A percentile compares a stretch with the other conserved stretches of the same genome.
These are phyloP conservation scores for Cutaneotrichosporon spelunceum DNA, from an alignment of 1,284 basidiomycete genomes.

Conservation along the genomic window DNA sequence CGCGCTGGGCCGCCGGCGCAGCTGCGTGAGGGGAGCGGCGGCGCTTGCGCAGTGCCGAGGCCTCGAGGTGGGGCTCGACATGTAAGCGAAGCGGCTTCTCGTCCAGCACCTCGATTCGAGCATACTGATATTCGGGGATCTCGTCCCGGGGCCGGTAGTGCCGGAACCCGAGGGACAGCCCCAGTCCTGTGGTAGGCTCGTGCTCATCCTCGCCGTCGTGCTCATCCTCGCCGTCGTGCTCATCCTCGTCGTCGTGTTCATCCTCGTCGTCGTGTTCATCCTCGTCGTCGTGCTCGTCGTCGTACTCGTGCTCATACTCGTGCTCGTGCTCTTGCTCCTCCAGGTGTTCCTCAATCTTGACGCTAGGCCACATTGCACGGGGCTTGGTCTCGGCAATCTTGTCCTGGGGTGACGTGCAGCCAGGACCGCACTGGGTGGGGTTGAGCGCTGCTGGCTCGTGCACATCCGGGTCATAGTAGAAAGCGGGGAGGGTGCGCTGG, in stretches of 20 bases:
- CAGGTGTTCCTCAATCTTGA: slow-evolving; percentile 1
- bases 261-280: not conserved
- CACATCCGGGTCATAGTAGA: slow-evolving; percentile 7
- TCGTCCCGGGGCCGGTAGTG: not conserved
- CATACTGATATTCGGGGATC: not conserved
- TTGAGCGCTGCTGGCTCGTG: slow-evolving; percentile 4
- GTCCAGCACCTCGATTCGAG: slow-evolving; percentile 1
- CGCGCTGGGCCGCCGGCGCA: not conserved
- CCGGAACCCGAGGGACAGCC: not conserved
- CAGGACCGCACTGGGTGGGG: not conserved
- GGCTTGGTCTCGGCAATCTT: not conserved
- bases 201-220: not conserved
- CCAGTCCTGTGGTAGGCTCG: not conserved
- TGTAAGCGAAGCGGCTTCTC: not conserved
- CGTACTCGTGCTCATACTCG: not conserved
- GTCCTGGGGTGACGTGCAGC: not conserved
- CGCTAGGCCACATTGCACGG: not conserved
- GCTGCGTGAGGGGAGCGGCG: not conserved
- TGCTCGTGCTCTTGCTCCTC: too few relatives aligned
- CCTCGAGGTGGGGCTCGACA: slow-evolving; percentile 3
- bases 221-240: not conserved
- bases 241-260: not conserved
- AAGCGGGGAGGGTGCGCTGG: slow-evolving; percentile 3
- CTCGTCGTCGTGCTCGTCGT: not conserved
- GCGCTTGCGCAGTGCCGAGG: not conserved